A percentile compares a stretch with the other conserved stretches of the same genome.
phyloP scores from a whole-genome alignment of 2,329 filamentous ascomycete genomes.

The Xylariomycetidae sp. region DNA sequence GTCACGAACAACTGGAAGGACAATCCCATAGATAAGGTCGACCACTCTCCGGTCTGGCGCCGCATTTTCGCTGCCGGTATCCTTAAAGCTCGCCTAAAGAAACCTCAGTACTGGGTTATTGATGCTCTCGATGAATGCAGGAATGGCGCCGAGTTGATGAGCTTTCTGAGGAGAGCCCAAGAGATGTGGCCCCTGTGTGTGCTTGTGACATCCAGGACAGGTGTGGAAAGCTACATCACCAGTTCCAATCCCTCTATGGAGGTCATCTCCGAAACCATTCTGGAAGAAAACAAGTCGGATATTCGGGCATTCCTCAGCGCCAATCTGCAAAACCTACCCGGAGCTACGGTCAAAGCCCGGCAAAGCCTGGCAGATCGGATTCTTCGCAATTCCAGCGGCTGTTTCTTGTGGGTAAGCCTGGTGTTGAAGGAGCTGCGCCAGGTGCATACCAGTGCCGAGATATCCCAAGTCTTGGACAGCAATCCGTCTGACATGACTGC shows the following conservation, averaged over 20 bases:
- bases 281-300: slow-evolving; percentile 17
- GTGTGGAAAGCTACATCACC: slow-evolving; percentile 8
- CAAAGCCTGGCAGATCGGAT: slow-evolving; percentile 15
- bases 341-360: slow-evolving; percentile 6
- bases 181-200: slow-evolving; percentile 21
- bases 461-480: slow-evolving; percentile 17
- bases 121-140: slow-evolving; percentile 28
- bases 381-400: slow-evolving; percentile 19
- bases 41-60: slow-evolving; percentile 22
- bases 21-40: slow-evolving; percentile 13
- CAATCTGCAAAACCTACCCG: slow-evolving; percentile 17
- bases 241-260: slow-evolving; percentile 5
- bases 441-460: slow-evolving; percentile 19
- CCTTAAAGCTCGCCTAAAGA: slow-evolving; percentile 12
- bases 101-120: slow-evolving; percentile 26
- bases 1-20: slow-evolving; percentile 11
- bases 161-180: slow-evolving; percentile 16
- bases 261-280: slow-evolving; percentile 15
- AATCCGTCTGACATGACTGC: slow-evolving; percentile 23
- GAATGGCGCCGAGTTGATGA: slow-evolving; percentile 13
- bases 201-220: slow-evolving; percentile 20
- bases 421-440: slow-evolving; percentile 20
- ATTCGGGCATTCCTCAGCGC: slow-evolving; percentile 18
- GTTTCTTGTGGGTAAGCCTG: slow-evolving; percentile 26
- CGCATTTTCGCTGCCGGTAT: slow-evolving; percentile 18